phyloP scores from a whole-genome alignment of 306 rosid genomes.

The Neltuma alba region DNA sequence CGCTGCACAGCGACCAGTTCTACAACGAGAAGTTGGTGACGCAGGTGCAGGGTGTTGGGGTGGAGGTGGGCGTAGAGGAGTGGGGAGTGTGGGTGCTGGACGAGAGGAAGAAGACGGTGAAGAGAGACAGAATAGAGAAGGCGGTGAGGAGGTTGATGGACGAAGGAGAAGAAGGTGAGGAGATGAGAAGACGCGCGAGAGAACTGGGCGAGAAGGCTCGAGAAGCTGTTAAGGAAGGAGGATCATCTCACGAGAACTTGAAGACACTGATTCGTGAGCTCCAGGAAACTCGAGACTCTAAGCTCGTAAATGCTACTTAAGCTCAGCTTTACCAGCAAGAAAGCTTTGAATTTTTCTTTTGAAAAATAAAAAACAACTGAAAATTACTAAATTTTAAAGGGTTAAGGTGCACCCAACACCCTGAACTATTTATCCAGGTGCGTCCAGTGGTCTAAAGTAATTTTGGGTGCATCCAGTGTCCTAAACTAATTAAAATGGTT shows the following conservation, averaged over 20 bases:
- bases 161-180: neutral
- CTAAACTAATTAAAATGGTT: too few species aligned
- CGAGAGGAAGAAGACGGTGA: conserved; percentile 31
- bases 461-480: too few species aligned
- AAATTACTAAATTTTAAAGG: too few species aligned
- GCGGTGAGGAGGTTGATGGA: conserved; percentile 19
- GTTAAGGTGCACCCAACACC: too few species aligned
- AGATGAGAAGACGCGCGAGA: conserved; percentile 31
- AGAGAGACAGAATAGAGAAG: conserved; percentile 31
- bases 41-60: conserved; percentile 31
- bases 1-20: conserved; percentile 26
- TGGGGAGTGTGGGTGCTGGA: conserved; percentile 33
- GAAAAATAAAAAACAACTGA: too few species aligned
- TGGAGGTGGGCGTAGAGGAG: conserved; percentile 43
- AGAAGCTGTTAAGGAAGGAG: conserved; percentile 30
- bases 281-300: neutral
- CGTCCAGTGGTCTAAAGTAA: too few species aligned
- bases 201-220: conserved; percentile 40
- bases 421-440: too few species aligned
- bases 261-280: neutral
- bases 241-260: conserved; percentile 25
- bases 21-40: conserved; percentile 29
- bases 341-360: too few species aligned
- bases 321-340: too few species aligned
- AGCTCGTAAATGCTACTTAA: too few species aligned